Conservation (phyloP, 371 early-diverging fungal species). For the Scutellospora calospora region DNA sequence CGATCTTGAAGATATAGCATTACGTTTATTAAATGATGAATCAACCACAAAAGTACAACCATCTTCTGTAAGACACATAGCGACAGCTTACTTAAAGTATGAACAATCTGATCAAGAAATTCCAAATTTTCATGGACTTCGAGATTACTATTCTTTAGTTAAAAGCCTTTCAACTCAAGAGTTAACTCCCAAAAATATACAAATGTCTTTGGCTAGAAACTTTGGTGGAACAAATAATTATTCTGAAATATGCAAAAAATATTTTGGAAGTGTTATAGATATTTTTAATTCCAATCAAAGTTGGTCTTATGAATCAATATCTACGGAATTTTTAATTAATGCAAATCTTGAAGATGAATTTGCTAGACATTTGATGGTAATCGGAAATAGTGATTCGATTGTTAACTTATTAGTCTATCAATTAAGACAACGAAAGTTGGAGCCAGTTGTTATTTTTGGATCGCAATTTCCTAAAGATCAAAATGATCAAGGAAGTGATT, state of each 20-base stretch:
- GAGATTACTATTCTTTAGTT: constrained; percentile 42
- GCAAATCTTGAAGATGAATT: constrained; percentile 36
- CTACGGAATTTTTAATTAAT: constrained; percentile 4
- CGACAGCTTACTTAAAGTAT: constrained; percentile 36
- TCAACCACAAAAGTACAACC: too few relatives aligned
- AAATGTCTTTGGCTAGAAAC: constrained; percentile 44
- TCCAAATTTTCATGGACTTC: constrained; percentile 45
- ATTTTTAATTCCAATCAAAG: background rate
- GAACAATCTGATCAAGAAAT: constrained; percentile 11
- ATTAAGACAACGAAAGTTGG: background rate
- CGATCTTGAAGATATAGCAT: constrained; percentile 35
- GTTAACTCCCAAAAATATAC: constrained; percentile 21
- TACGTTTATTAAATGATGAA: constrained; percentile 24
- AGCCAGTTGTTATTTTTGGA: constrained; percentile 41
- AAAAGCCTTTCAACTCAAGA: constrained; percentile 30
- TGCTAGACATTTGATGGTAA: constrained; percentile 43
- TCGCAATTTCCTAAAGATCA: constrained; percentile 45
- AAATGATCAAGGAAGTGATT: constrained; percentile 29
- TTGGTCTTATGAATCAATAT: constrained; percentile 24
- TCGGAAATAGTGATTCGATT: constrained; percentile 44
- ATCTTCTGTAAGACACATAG: background rate
- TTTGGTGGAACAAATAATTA: constrained; percentile 40
- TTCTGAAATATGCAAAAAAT: background rate
- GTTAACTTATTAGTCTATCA: constrained; percentile 42
- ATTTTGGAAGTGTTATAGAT: constrained; percentile 14